Evolutionary conservation across 768 basidiomycete genomes (phyloP).

Genomic region (Cystobasidiopsis lactophilus): DNA sequence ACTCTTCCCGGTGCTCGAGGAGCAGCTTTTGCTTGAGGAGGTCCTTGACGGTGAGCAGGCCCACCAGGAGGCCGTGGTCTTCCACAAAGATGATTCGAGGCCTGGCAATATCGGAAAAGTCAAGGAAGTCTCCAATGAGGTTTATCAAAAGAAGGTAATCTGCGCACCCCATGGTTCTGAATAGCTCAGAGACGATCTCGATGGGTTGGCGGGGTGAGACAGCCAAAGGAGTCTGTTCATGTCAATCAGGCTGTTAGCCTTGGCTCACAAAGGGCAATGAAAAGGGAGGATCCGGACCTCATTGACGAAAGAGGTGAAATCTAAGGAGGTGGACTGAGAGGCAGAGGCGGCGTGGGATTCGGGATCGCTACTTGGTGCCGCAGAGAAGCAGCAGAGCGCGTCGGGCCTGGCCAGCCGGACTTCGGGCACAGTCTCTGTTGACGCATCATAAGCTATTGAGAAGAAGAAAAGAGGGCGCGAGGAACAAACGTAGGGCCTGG

Average conservation of each 20-base stretch:
- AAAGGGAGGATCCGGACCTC: constrained; percentile 36
- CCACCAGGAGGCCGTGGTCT: constrained; percentile 55
- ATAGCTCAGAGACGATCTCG: constrained; percentile 92
- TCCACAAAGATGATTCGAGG: constrained; percentile 93
- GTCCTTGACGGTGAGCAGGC: constrained; percentile 88
- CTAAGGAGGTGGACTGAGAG: constrained; percentile 22
- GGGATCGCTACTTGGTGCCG: constrained; percentile 24
- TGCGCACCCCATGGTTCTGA: constrained; percentile 94
- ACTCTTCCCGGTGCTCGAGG: constrained; percentile 19
- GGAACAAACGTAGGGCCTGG: constrained; percentile 64
- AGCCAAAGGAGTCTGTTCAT: constrained; percentile 62
- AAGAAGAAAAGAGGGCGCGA: background rate
- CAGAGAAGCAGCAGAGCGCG: no score
- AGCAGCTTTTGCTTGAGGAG: constrained; percentile 59
- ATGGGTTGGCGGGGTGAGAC: constrained; percentile 77
- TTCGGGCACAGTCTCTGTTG: no score
- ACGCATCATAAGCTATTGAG: no score
- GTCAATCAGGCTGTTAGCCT: background rate
- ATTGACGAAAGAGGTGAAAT: constrained; percentile 69
- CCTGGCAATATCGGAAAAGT: no score
- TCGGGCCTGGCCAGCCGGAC: no score
- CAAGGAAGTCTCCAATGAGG: no score
- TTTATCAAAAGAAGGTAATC: background rate
- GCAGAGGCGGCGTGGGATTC: constrained; percentile 19
- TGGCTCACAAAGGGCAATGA: background rate